Evolutionary conservation across 306 rosid species (phyloP).

Genomic region (Quercus variabilis): DNA sequence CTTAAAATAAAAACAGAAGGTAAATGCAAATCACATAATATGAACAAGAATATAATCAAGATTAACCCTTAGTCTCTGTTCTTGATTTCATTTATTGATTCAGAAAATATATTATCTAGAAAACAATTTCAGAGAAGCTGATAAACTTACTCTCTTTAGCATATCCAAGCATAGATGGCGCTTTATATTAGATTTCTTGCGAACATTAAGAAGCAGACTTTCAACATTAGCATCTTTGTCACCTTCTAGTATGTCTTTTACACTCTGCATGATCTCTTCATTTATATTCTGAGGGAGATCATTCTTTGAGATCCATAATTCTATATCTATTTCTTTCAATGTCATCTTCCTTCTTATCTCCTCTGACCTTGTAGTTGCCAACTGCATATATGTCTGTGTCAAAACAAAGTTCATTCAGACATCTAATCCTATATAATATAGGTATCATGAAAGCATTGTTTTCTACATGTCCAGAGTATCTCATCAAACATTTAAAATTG

Average conservation of each 20-base stretch:
- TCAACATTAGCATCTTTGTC: slow-evolving; percentile 85
- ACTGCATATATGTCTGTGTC: slow-evolving; percentile 79
- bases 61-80: too few relatives aligned
- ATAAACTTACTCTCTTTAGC: slow-evolving; percentile 66
- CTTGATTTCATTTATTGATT: not conserved
- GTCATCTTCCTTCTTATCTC: slow-evolving; percentile 49
- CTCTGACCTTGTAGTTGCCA: slow-evolving; percentile 77
- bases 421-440: not conserved
- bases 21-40: too few relatives aligned
- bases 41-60: too few relatives aligned
- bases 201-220: slow-evolving; percentile 59
- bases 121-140: not conserved
- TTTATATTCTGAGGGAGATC: slow-evolving; percentile 70
- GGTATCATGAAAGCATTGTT: too few relatives aligned
- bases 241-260: slow-evolving; percentile 86
- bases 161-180: slow-evolving; percentile 86
- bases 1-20: too few relatives aligned
- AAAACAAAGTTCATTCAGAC: slow-evolving; percentile 18
- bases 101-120: not conserved
- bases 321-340: slow-evolving; percentile 87
- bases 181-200: slow-evolving; percentile 79
- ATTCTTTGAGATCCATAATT: slow-evolving; percentile 89
- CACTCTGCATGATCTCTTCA: slow-evolving; percentile 73
- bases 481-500: not conserved
- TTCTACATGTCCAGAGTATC: not conserved